Conservation (phyloP, 192 early-diverging fungal species). For the Entrophospora sp. region DNA sequence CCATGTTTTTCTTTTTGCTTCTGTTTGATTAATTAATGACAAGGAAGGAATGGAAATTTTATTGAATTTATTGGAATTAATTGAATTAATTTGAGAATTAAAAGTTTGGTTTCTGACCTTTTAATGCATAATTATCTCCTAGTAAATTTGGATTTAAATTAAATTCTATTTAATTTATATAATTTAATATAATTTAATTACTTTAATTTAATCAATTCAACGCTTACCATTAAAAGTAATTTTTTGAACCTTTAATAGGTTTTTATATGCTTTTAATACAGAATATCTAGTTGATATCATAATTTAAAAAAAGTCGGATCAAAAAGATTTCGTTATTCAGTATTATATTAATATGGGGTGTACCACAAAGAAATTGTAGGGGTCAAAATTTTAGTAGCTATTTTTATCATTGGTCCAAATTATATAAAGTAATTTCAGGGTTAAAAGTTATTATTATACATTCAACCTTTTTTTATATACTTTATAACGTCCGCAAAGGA, state of each 20-base stretch:
- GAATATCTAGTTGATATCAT: not conserved
- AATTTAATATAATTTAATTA: not conserved
- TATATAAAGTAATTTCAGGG: too few species aligned
- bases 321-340: too few species aligned
- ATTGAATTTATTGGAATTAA: not conserved
- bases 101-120: not conserved
- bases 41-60: too few species aligned
- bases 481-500: too few species aligned
- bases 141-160: not conserved
- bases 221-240: not conserved
- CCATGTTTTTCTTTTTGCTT: not conserved
- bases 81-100: not conserved
- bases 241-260: not conserved
- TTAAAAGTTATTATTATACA: too few species aligned
- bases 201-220: not conserved
- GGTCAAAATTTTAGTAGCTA: too few species aligned
- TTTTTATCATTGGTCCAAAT: too few species aligned
- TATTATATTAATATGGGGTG: too few species aligned
- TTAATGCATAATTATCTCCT: too few species aligned
- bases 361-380: too few species aligned
- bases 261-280: slow-evolving; percentile 4
- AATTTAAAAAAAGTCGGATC: too few species aligned
- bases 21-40: not conserved
- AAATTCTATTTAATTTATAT: not conserved
- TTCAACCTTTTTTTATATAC: too few species aligned